Evolutionary conservation across 495 filamentous ascomycete genomes (phyloP), one percentile per base, ranked within the genome.

Genomic region (Penicillium steckii): DNA sequence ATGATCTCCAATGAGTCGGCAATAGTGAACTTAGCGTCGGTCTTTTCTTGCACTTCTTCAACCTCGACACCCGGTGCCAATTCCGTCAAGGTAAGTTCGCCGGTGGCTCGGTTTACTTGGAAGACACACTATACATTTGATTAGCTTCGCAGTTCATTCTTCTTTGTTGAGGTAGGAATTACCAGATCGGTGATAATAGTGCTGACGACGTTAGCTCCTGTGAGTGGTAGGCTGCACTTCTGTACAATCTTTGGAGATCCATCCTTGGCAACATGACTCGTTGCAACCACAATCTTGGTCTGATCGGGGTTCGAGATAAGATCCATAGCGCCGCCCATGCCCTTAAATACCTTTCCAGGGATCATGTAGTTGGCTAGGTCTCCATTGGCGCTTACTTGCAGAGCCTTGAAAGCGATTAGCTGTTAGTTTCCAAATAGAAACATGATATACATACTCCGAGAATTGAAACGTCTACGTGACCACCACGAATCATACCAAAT

Each of bases 291-390:
- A 10, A 96, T 90, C 75, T 94, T 95, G 22, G 91, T 96, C 42
- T 78, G 72, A 52, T 79, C 79, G 2, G 91, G 91, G 71, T 95
- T 95, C 44, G 80, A 85, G 44, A 96, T 90, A 37, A 96, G 71
- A 64, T 96, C 91, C 91, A 96, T 96, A 35, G 91, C 91, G n/a
- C 91, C 91, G 25, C 91, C 91, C 71, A 96, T 95, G 0, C 91
- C 91, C 79, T 96, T 96, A 61, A 96, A 73, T 0, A 76, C 86
- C 76, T 95, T 96, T 38, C 91, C 91, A 0, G 91, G 91, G 42
- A 96, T 75, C 85, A 94, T 94, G 58, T 90, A 96, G 73, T 94
- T 95, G 21, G 91, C 91, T 13, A 96, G 72, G 60, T 96, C 91
- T 7, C 91, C 91, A 23, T 79, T 83, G 35, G 82, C 87, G 59